Conservation (phyloP, 805 yeast species). For the Sugiyamaella chiloensis region DNA sequence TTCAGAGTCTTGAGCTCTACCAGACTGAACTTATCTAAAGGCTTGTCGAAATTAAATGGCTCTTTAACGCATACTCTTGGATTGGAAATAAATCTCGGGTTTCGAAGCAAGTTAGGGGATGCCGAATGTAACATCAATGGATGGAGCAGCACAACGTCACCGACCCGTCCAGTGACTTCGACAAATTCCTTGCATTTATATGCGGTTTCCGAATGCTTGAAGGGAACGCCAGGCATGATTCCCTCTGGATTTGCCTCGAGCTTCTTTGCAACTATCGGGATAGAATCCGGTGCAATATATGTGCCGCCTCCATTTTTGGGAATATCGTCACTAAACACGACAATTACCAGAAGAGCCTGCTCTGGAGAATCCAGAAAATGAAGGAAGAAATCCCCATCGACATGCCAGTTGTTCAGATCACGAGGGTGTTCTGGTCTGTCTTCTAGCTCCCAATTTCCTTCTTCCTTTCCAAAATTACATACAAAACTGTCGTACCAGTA, state of each 20-base stretch:
- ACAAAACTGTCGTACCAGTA: slow-evolving; percentile 14
- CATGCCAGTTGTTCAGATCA: slow-evolving; percentile 14
- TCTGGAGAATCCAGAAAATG: slow-evolving; percentile 17
- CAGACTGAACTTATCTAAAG: slow-evolving; percentile 12
- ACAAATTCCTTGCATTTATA: slow-evolving; percentile 17
- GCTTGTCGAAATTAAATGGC: slow-evolving; percentile 18
- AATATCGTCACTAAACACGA: slow-evolving; percentile 12
- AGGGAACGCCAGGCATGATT: slow-evolving; percentile 4
- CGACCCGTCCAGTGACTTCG: slow-evolving; percentile 17
- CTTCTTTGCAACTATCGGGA: slow-evolving; percentile 10
- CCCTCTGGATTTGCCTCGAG: slow-evolving; percentile 13
- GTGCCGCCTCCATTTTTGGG: slow-evolving; percentile 12
- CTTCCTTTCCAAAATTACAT: slow-evolving; percentile 10
- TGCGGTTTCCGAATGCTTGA: slow-evolving; percentile 2
- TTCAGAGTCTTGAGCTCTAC: slow-evolving; percentile 15
- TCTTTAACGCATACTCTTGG: slow-evolving; percentile 18
- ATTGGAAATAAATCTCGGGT: slow-evolving; percentile 20
- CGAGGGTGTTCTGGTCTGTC: slow-evolving; percentile 8
- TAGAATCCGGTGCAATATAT: slow-evolving; percentile 14
- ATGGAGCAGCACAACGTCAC: slow-evolving; percentile 18
- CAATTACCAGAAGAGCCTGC: slow-evolving; percentile 15
- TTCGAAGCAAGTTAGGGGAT: slow-evolving; percentile 16
- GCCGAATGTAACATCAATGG: slow-evolving; percentile 21
- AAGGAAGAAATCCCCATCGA: slow-evolving; percentile 14
- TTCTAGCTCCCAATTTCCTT: slow-evolving; percentile 1